phyloP scores from a whole-genome alignment of 1,284 basidiomycete genomes.

The Vanrija humicola region DNA sequence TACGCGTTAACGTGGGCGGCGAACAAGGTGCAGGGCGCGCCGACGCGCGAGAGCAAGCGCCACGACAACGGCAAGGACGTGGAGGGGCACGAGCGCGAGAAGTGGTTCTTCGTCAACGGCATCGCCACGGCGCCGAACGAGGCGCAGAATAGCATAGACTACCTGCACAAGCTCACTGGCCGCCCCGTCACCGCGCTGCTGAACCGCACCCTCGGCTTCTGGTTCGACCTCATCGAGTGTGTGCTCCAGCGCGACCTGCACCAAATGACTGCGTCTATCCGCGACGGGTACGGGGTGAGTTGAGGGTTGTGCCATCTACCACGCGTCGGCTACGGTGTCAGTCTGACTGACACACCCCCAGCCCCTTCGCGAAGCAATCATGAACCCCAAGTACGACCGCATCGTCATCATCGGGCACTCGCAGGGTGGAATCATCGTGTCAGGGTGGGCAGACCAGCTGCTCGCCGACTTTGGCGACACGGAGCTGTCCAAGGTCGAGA shows the following conservation, averaged over 20 bases:
- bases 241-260: constrained; percentile 35
- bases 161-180: constrained; percentile 25
- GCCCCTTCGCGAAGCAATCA: constrained; percentile 12
- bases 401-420: constrained; percentile 37
- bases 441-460: constrained; percentile 29
- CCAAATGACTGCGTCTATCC: constrained; percentile 26
- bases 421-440: constrained; percentile 38
- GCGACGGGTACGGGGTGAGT: constrained; percentile 24
- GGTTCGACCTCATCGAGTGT: constrained; percentile 38
- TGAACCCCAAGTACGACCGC: constrained; percentile 19
- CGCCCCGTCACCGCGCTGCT: constrained; percentile 30
- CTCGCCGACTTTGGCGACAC: constrained; percentile 29
- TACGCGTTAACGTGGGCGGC: constrained; percentile 8
- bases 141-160: constrained; percentile 22
- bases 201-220: constrained; percentile 34
- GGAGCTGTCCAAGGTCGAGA: constrained; percentile 29
- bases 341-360: constrained; percentile 1
- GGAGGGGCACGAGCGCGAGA: constrained; percentile 11
- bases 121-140: constrained; percentile 26
- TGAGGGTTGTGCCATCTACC: too few relatives aligned
- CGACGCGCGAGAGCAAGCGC: constrained; percentile 1
- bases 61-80: not conserved
- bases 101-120: constrained; percentile 39
- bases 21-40: not conserved
- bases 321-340: too few relatives aligned